These are phyloP conservation scores for Penicillium sp. DNA, from an alignment of 2,329 filamentous ascomycete genomes.

Conservation along the genomic window DNA sequence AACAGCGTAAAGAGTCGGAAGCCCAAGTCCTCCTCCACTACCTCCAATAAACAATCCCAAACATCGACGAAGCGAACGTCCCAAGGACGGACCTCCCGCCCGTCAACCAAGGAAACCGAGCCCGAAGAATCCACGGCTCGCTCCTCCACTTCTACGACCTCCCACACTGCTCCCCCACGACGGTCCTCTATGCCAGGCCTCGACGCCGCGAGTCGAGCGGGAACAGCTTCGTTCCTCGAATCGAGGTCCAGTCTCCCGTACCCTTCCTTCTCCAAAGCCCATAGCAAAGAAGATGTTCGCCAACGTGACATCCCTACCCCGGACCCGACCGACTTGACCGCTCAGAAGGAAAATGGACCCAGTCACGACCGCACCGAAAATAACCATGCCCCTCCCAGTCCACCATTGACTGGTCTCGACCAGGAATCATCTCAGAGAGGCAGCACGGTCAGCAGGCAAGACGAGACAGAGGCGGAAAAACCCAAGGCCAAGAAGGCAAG, in stretches of 20 bases:
- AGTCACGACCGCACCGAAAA: conserved; percentile 32
- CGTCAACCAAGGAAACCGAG: conserved; percentile 42
- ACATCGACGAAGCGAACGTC: conserved; percentile 36
- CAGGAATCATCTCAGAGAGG: conserved; percentile 44
- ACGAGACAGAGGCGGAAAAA: conserved; percentile 41
- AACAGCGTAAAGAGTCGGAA: conserved; percentile 39
- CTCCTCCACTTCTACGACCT: conserved; percentile 35
- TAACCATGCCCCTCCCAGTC: conserved; percentile 51
- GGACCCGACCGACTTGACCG: conserved; percentile 70
- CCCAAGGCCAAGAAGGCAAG: conserved; percentile 40
- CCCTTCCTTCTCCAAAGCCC: conserved; percentile 82
- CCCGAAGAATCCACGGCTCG: conserved; percentile 34
- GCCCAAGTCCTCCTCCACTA: conserved; percentile 33
- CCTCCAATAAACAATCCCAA: conserved; percentile 32
- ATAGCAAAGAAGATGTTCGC: conserved; percentile 83
- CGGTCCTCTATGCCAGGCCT: conserved; percentile 59
- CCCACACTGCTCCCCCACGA: conserved; percentile 29
- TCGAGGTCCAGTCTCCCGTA: conserved; percentile 66
- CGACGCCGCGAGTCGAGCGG: conserved; percentile 40
- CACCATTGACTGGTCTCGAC: conserved; percentile 52
- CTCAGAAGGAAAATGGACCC: conserved; percentile 41
- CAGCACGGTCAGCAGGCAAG: conserved; percentile 36
- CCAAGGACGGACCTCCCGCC: conserved; percentile 37
- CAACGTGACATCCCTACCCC: conserved; percentile 62
- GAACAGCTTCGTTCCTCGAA: conserved; percentile 46